Conservation (phyloP, 192 early-diverging fungal genomes). For the Umbelopsis ramanniana region DNA sequence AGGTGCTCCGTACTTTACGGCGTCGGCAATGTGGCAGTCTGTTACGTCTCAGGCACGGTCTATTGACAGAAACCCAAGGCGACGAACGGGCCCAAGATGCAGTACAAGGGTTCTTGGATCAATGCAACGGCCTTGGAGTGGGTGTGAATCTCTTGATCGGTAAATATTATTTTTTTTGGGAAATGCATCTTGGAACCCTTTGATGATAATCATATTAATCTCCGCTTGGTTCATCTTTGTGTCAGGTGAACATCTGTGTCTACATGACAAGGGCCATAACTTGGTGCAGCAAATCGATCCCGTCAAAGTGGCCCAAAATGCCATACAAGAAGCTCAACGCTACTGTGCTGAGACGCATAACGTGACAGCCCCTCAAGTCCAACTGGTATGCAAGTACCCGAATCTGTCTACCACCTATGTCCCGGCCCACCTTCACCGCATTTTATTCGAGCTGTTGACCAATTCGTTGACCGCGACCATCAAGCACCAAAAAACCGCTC, state of each 20-base stretch:
- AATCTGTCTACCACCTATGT: slow-evolving; percentile 22
- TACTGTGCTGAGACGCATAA: slow-evolving; percentile 19
- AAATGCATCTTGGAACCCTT: neutral
- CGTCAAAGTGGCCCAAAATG: slow-evolving; percentile 28
- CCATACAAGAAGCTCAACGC: slow-evolving; percentile 26
- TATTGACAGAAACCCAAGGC: slow-evolving; percentile 1
- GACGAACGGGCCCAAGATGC: neutral
- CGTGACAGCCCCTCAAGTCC: slow-evolving; percentile 17
- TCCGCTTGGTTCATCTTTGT: neutral
- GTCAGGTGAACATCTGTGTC: slow-evolving; percentile 14
- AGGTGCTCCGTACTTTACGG: slow-evolving; percentile 24
- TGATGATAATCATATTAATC: neutral
- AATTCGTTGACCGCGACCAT: slow-evolving; percentile 11
- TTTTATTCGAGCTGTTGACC: slow-evolving; percentile 32
- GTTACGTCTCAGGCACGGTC: slow-evolving; percentile 26
- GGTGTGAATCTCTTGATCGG: slow-evolving; percentile 17
- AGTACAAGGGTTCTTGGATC: neutral
- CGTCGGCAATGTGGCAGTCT: slow-evolving; percentile 31
- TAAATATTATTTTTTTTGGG: neutral
- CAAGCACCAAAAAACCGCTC: slow-evolving; percentile 23
- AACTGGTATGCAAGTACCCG: slow-evolving; percentile 20
- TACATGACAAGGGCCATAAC: slow-evolving; percentile 15
- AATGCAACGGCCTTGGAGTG: slow-evolving; percentile 16
- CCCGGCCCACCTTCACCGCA: slow-evolving; percentile 29
- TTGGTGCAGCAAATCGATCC: slow-evolving; percentile 28